Percentiles rank a stretch among this genome's conserved stretches.
Evolutionary conservation across 2,329 filamentous ascomycete species (phyloP).

Genomic region (Pseudocercospora cruenta): DNA sequence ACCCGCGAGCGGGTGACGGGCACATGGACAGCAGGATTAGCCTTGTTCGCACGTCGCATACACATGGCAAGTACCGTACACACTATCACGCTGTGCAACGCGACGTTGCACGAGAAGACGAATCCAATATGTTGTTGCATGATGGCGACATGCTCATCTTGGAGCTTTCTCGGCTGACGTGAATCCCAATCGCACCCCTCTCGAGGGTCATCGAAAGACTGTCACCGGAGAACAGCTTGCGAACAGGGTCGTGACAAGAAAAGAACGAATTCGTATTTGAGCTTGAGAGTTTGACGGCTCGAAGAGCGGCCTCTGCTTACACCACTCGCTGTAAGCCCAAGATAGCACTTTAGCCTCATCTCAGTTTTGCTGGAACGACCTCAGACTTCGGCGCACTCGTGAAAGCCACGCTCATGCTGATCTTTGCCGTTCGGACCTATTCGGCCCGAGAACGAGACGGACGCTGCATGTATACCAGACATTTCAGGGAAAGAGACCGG

Average conservation of each 20-base stretch:
- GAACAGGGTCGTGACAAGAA: neutral
- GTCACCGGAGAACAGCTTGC: neutral
- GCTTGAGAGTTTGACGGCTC: neutral
- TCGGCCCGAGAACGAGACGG: neutral
- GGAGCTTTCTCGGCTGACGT: neutral
- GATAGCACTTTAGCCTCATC: constrained; percentile 8
- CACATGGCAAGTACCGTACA: constrained; percentile 12
- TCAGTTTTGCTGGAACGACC: neutral
- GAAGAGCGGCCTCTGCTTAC: neutral
- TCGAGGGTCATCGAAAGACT: neutral
- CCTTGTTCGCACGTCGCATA: constrained; percentile 14
- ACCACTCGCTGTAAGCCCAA: neutral
- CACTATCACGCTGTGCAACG: neutral
- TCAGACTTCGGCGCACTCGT: neutral
- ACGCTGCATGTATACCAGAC: neutral
- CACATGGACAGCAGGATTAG: constrained; percentile 8
- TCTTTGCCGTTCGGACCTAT: neutral
- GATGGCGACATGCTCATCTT: neutral
- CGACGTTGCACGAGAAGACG: neutral
- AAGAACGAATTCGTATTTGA: neutral
- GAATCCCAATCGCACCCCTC: neutral
- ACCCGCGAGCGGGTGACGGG: constrained; percentile 6
- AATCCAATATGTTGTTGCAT: neutral
- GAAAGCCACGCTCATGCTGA: neutral
- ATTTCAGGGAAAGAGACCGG: neutral